phyloP scores from a whole-genome alignment of 208 protist genomes.

The Trypanosoma platydactyli region DNA sequence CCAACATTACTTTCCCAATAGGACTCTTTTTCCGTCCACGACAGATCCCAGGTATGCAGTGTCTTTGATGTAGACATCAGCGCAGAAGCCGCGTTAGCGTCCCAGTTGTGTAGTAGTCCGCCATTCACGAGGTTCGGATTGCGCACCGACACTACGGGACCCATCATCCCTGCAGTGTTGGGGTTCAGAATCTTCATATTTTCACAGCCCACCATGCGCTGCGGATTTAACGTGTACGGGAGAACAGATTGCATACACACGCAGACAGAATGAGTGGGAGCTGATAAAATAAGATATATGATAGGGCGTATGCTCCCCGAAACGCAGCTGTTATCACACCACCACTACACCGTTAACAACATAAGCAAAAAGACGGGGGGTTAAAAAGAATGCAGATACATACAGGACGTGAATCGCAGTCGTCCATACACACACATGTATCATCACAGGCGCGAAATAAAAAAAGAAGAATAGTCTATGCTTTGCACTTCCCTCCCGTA shows the following conservation, averaged over 20 bases:
- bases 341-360: too few species aligned
- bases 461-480: too few species aligned
- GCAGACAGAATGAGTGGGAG: too few species aligned
- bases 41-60: slow-evolving; percentile 77
- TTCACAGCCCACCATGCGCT: slow-evolving; percentile 75
- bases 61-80: slow-evolving; percentile 47
- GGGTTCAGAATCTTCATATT: slow-evolving; percentile 80
- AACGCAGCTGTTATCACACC: too few species aligned
- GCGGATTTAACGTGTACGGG: slow-evolving; percentile 83
- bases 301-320: too few species aligned
- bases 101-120: slow-evolving; percentile 83
- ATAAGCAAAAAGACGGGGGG: too few species aligned
- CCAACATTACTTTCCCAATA: slow-evolving; percentile 79
- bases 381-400: too few species aligned
- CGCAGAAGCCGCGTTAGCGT: slow-evolving; percentile 67
- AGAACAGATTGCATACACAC: slow-evolving; percentile 66
- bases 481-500: too few species aligned
- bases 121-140: slow-evolving; percentile 68
- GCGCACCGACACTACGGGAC: slow-evolving; percentile 59
- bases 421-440: too few species aligned
- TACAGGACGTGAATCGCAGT: neutral
- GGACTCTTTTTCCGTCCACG: slow-evolving; percentile 77
- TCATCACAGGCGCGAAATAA: neutral
- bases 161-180: slow-evolving; percentile 54
- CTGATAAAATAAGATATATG: too few species aligned